Evolutionary conservation across 192 early-diverging fungal species (phyloP), one percentile per base, ranked within the genome.

Genomic region (Rhizophagus sp.): DNA sequence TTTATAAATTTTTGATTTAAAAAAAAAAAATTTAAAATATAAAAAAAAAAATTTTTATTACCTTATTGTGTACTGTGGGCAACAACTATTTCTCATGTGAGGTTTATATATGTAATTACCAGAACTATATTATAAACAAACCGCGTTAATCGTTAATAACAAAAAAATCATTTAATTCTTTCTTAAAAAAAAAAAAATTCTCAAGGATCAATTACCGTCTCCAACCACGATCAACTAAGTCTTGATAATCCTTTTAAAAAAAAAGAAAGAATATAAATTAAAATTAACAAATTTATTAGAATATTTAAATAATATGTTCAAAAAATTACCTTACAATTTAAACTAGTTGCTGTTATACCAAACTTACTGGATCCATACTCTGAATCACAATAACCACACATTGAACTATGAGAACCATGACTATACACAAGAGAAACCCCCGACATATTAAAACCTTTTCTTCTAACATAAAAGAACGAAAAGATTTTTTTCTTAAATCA

Each of bases 51-150:
- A 2, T 22, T n/a, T 44, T 34, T 47, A 52, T 65, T 83, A 87
- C 90, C 86, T 84, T 74, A 94, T 96, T 0, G 94, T 91, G 79
- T 94, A 92, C 63, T 90, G 87, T 0, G 92, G 93, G 84, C 93
- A 94, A 79, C 93, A 96, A 52, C 90, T 93, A 17, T 84, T 79
- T 4, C 85, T 69, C 13, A 93, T 81, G 50, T 90, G 84, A 1
- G 94, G 94, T 73, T 92, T 95, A 88, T 96, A 96, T 9, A 91
- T 67, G 73, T 95, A 95, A 22, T 88, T 64, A 2, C 93, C 93
- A 57, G 89, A 90, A 62, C 89, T 90, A 69, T 33, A 9, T 34
- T 3, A 17, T 33, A 50, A 62, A 49, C 24, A 34, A 22, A 25
- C 34, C 39, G 24, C n/a, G 19, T 19, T 30, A 30, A 30, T 30